These are phyloP conservation scores for Priceomyces melissophilus DNA, from an alignment of 805 yeast genomes.

Conservation along the genomic window DNA sequence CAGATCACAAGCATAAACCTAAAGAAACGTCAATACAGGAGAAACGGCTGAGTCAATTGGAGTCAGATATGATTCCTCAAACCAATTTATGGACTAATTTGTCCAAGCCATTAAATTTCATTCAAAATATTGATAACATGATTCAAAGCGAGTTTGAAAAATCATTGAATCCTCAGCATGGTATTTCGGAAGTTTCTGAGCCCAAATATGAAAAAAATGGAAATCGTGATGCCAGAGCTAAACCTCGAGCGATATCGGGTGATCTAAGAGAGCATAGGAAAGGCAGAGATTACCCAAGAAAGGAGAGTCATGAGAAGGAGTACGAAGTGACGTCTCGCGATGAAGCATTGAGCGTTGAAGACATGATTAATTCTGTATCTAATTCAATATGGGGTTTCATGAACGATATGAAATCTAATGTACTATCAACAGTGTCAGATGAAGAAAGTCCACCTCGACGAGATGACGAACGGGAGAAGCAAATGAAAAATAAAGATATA, in stretches of 20 bases:
- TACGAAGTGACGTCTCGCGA: not conserved
- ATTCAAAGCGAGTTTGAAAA: constrained; percentile 65
- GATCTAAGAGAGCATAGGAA: not conserved
- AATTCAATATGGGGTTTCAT: constrained; percentile 43
- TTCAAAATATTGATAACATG: constrained; percentile 66
- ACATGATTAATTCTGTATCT: constrained; percentile 40
- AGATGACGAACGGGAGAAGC: not conserved
- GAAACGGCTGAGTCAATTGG: too few species aligned
- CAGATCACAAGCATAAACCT: not conserved
- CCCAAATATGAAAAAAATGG: not conserved
- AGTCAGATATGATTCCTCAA: not conserved
- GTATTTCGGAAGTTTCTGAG: not conserved
- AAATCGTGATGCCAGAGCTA: not conserved
- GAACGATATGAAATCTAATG: constrained; percentile 37
- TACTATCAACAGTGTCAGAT: constrained; percentile 24
- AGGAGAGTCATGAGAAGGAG: constrained; percentile 6
- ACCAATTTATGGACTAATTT: constrained; percentile 26
- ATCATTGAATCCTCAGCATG: constrained; percentile 14
- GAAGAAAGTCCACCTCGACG: constrained; percentile 5
- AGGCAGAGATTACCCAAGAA: constrained; percentile 7
- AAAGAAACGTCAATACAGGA: not conserved
- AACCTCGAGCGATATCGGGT: not conserved
- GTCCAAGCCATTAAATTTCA: constrained; percentile 54
- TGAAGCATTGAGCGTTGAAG: constrained; percentile 17
- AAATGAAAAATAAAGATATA: constrained; percentile 13